These are phyloP conservation scores for Citrus hindsii DNA, from an alignment of 345 rosid genomes.

Conservation along the genomic window DNA sequence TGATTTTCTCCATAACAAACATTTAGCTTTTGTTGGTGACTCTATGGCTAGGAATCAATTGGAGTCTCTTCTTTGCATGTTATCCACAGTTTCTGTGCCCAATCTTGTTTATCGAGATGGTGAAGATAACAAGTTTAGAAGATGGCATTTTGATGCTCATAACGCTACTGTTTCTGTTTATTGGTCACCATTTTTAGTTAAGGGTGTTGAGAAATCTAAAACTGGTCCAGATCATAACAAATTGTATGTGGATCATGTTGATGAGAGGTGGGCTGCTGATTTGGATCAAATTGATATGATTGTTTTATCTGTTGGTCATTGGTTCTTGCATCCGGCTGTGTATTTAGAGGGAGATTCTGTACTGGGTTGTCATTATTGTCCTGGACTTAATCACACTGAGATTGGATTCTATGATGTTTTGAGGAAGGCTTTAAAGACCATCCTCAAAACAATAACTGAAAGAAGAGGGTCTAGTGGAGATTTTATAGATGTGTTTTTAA, in stretches of 20 bases:
- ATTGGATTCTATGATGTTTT: slow-evolving; percentile 73
- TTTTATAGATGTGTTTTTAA: slow-evolving; percentile 40
- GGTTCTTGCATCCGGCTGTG: slow-evolving; percentile 93
- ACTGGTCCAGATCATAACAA: slow-evolving; percentile 61
- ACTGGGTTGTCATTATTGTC: slow-evolving; percentile 85
- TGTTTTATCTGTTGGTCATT: slow-evolving; percentile 80
- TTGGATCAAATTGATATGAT: slow-evolving; percentile 50
- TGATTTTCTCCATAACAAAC: slow-evolving; percentile 49
- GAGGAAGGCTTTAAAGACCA: slow-evolving; percentile 68
- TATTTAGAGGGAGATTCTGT: slow-evolving; percentile 59
- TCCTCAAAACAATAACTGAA: slow-evolving; percentile 42
- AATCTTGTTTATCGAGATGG: slow-evolving; percentile 58
- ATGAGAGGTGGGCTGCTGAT: slow-evolving; percentile 79
- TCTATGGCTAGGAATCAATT: slow-evolving; percentile 98
- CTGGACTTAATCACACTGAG: slow-evolving; percentile 66
- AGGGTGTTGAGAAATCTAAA: slow-evolving; percentile 70
- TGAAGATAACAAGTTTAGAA: slow-evolving; percentile 75
- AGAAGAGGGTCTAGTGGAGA: slow-evolving; percentile 29
- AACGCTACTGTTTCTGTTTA: slow-evolving; percentile 64
- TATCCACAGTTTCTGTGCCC: slow-evolving; percentile 56
- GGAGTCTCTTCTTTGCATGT: slow-evolving; percentile 85
- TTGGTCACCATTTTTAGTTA: slow-evolving; percentile 95
- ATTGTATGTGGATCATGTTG: slow-evolving; percentile 62
- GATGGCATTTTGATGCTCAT: slow-evolving; percentile 63
- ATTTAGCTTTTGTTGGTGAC: slow-evolving; percentile 88